A percentile compares a stretch with the other conserved stretches of the same genome.
These are phyloP conservation scores for Citeromyces siamensis DNA, from an alignment of 1,139 yeast genomes.

Conservation along the genomic window DNA sequence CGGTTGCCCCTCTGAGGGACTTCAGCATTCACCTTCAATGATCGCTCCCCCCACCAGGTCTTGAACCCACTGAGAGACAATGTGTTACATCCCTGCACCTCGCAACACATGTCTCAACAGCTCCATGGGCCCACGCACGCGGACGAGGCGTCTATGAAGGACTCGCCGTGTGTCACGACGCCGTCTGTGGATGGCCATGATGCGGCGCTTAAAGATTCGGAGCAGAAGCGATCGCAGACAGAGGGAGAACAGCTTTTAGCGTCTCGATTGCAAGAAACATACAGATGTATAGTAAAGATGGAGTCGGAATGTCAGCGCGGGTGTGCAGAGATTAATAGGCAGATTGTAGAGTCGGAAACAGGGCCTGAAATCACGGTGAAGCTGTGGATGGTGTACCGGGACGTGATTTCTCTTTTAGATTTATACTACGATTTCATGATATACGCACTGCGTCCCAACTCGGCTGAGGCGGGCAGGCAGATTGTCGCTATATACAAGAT, in stretches of 20 bases:
- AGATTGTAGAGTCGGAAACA: slow-evolving; percentile 33
- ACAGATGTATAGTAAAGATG: slow-evolving; percentile 51
- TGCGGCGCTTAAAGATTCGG: not conserved
- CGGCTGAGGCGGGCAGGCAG: slow-evolving; percentile 62
- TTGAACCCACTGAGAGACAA: too few relatives aligned
- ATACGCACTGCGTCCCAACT: slow-evolving; percentile 54
- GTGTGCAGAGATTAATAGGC: slow-evolving; percentile 40
- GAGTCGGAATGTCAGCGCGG: slow-evolving; percentile 63
- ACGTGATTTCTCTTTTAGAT: slow-evolving; percentile 51
- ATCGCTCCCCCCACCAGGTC: too few relatives aligned
- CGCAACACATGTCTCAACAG: slow-evolving; percentile 16
- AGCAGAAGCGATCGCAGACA: slow-evolving; percentile 12
- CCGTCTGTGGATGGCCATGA: not conserved
- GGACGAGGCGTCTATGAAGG: slow-evolving; percentile 5
- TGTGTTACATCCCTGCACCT: slow-evolving; percentile 11
- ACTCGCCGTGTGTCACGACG: slow-evolving; percentile 5
- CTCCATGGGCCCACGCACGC: slow-evolving; percentile 12
- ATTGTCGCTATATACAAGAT: slow-evolving; percentile 66
- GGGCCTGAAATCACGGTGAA: slow-evolving; percentile 47
- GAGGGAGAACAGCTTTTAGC: slow-evolving; percentile 65
- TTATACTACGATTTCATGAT: slow-evolving; percentile 60
- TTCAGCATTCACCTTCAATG: too few relatives aligned
- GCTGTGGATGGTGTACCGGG: slow-evolving; percentile 61
- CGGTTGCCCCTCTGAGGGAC: too few relatives aligned
- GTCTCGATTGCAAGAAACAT: slow-evolving; percentile 60